Evolutionary conservation across 2,329 filamentous ascomycete species (phyloP), one percentile per base, ranked within the genome.

Genomic region (Paradendryphiella salina): DNA sequence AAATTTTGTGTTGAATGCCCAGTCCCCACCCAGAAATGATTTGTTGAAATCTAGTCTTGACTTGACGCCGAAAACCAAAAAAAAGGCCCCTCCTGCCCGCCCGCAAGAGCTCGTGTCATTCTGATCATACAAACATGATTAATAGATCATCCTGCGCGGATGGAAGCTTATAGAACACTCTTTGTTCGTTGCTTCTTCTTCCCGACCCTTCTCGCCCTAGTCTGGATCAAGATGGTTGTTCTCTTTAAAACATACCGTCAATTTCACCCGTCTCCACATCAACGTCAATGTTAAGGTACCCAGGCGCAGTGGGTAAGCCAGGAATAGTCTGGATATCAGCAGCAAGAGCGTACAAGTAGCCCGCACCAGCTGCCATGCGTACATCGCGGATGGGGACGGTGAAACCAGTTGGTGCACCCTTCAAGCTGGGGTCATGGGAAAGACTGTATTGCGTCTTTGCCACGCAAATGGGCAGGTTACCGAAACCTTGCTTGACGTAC

Each of bases 261-360:
- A 82, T 80, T 72, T 80, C 78, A 11, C 77, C 79, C 14, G 76
- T 80, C 67, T 79, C 76, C 20, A 73, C 66, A 57, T 80, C 76
- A 35, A 86, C 81, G 62, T 96, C 93, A 37, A 96, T 92, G 66
- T 96, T 96, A 56, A 97, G 79, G 71, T 97, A 97, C 9, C 94
- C 94, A 7, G 93, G 94, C 15, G 93, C 93, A 7, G 94, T 97
- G 8, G 93, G 93, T 59, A 99, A 79, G 55, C 94, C 94, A 11
- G 94, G 94, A 59, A 99, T 99, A 1, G 94, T 99, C 80, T 97
- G 94, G 61, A 99, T 97, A 70, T 99, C 94, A 11, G 94, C 94
- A 46, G 94, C 94, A 55, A 97, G 82, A 5, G 94, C 94, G 65
- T 96, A 96, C 46, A 88, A 61, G 56, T 68, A 61, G 57, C 94